phyloP scores from a whole-genome alignment of 495 filamentous ascomycete species.

The Aspergillus nidulans region DNA sequence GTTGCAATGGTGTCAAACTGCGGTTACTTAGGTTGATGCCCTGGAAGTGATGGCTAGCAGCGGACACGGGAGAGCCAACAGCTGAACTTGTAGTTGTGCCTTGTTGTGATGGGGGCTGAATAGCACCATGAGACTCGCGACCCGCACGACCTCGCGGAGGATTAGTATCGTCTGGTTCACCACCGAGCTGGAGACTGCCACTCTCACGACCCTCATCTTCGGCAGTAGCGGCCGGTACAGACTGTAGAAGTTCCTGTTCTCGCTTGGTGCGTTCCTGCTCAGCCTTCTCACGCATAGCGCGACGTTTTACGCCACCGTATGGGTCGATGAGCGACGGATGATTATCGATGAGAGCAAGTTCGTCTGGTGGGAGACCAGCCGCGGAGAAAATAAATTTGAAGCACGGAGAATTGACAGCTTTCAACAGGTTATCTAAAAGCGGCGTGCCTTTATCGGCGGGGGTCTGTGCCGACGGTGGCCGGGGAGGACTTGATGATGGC shows the following conservation, averaged over 20 bases:
- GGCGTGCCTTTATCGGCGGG: slow-evolving; percentile 27
- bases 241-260: slow-evolving; percentile 54
- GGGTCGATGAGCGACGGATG: slow-evolving; percentile 79
- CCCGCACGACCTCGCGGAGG: slow-evolving; percentile 46
- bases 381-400: slow-evolving; percentile 60
- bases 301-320: slow-evolving; percentile 69
- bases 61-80: slow-evolving; percentile 42
- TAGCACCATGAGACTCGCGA: slow-evolving; percentile 50
- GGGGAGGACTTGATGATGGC: slow-evolving; percentile 15
- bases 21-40: slow-evolving; percentile 58
- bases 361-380: slow-evolving; percentile 47
- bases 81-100: slow-evolving; percentile 43
- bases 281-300: slow-evolving; percentile 61
- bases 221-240: slow-evolving; percentile 25
- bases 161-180: slow-evolving; percentile 74
- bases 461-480: slow-evolving; percentile 13
- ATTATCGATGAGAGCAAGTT: slow-evolving; percentile 51
- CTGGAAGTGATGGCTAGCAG: slow-evolving; percentile 51
- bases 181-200: slow-evolving; percentile 84
- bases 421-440: slow-evolving; percentile 45
- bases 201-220: slow-evolving; percentile 64
- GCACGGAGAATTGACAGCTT: slow-evolving; percentile 50
- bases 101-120: slow-evolving; percentile 73
- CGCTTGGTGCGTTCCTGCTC: slow-evolving; percentile 60
- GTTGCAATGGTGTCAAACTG: slow-evolving; percentile 75